phyloP scores from a whole-genome alignment of 257 asterid species.

The Ophiorrhiza pumila region DNA sequence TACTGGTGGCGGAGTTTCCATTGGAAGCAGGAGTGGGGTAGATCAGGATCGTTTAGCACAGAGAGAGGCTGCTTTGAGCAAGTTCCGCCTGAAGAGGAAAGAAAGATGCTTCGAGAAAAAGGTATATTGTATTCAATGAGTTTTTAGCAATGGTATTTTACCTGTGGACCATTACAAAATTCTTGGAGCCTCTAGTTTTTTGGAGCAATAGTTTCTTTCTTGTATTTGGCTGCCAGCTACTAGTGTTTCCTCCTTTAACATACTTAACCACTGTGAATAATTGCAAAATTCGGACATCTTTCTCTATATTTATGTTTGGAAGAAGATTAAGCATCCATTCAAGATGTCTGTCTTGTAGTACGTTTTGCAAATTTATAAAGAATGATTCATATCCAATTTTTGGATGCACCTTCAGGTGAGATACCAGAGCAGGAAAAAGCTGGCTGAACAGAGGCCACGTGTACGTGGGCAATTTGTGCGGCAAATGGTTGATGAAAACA shows the following conservation, averaged over 20 bases:
- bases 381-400: background rate
- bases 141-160: background rate
- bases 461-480: slow-evolving; percentile 49
- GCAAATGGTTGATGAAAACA: slow-evolving; percentile 25
- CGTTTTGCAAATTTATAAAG: background rate
- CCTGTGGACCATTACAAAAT: background rate
- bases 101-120: slow-evolving; percentile 52
- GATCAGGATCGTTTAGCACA: slow-evolving; percentile 36
- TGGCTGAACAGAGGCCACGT: slow-evolving; percentile 56
- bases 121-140: slow-evolving; percentile 22
- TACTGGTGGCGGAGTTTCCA: slow-evolving; percentile 26
- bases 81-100: slow-evolving; percentile 47
- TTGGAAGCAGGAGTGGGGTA: slow-evolving; percentile 30
- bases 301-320: background rate
- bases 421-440: slow-evolving; percentile 46
- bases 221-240: background rate
- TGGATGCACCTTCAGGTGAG: slow-evolving; percentile 31
- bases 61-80: slow-evolving; percentile 45
- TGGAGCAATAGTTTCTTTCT: background rate
- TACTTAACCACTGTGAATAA: background rate
- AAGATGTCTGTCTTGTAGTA: background rate
- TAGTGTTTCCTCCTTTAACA: background rate
- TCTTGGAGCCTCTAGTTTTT: background rate
- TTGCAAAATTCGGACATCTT: background rate
- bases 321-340: background rate